Evolutionary conservation across 306 rosid genomes (phyloP).

Genomic region (Cicer bijugum): DNA sequence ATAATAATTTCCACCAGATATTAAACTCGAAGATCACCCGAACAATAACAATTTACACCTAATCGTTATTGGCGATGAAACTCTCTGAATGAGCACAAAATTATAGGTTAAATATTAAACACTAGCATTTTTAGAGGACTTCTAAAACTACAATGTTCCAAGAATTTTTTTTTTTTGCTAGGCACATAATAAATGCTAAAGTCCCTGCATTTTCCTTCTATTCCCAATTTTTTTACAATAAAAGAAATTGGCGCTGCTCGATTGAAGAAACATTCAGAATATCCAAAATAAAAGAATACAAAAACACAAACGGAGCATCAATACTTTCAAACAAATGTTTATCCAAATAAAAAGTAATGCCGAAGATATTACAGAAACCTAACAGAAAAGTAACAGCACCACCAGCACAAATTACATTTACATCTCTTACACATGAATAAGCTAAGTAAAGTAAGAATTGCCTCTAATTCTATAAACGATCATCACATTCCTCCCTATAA

Average conservation of each 20-base stretch:
- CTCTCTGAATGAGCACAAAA: no score
- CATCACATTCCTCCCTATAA: conserved; percentile 44
- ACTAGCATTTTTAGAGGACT: no score
- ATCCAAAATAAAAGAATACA: conserved; percentile 13
- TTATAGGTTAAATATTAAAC: no score
- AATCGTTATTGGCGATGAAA: no score
- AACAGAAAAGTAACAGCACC: conserved; percentile 42
- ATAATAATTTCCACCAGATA: no score
- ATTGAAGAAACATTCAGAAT: conserved; percentile 30
- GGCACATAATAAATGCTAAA: no score
- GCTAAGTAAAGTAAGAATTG: conserved; percentile 43
- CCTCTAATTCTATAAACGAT: conserved; percentile 48
- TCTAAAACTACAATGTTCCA: no score
- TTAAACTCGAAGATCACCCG: no score
- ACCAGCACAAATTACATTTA: conserved; percentile 57
- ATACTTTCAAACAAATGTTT: conserved; percentile 39
- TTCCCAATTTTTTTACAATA: no score
- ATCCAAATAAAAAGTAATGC: conserved; percentile 14
- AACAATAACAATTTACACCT: no score
- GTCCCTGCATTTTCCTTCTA: no score
- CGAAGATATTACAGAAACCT: conserved; percentile 44
- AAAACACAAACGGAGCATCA: conserved; percentile 17
- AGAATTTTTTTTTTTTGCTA: no score
- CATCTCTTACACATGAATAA: conserved; percentile 51
- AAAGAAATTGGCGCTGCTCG: background rate